Conservation (phyloP, 139 green algal genomes). For the Trebouxia sp. region DNA sequence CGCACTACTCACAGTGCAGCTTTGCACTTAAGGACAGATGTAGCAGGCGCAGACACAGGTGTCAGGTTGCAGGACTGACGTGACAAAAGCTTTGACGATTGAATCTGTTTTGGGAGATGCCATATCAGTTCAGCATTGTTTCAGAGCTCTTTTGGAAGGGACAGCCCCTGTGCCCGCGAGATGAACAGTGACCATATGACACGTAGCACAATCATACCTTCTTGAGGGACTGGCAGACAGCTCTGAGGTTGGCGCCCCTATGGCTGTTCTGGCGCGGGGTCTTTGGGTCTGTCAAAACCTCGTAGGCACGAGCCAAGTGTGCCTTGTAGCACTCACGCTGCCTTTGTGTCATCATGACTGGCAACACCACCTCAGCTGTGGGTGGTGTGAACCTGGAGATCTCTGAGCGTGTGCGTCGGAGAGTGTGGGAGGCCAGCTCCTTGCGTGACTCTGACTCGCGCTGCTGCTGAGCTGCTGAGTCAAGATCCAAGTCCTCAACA, state of each 20-base stretch:
- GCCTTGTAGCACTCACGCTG: constrained; percentile 62
- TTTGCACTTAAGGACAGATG: too few relatives aligned
- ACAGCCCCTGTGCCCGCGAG: too few relatives aligned
- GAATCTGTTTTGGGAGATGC: too few relatives aligned
- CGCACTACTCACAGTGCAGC: too few relatives aligned
- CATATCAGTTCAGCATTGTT: too few relatives aligned
- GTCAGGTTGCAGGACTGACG: too few relatives aligned
- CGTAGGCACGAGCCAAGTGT: constrained; percentile 57
- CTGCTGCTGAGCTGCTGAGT: neutral
- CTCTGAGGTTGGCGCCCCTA: constrained; percentile 48
- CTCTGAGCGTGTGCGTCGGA: constrained; percentile 27
- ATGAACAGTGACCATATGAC: too few relatives aligned
- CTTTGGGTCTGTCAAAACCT: constrained; percentile 64
- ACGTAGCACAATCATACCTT: constrained; percentile 34
- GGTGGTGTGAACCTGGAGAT: neutral
- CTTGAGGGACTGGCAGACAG: constrained; percentile 61
- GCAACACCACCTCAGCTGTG: constrained; percentile 1
- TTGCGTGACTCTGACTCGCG: neutral
- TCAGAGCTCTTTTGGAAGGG: too few relatives aligned
- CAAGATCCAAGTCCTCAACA: neutral
- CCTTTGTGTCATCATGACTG: constrained; percentile 8
- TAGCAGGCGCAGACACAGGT: too few relatives aligned
- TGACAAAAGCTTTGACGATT: too few relatives aligned
- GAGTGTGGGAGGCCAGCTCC: constrained; percentile 3
- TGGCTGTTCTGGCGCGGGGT: constrained; percentile 45